Evolutionary conservation across 345 rosid genomes (phyloP).

Genomic region (Eucalyptus paniculata): DNA sequence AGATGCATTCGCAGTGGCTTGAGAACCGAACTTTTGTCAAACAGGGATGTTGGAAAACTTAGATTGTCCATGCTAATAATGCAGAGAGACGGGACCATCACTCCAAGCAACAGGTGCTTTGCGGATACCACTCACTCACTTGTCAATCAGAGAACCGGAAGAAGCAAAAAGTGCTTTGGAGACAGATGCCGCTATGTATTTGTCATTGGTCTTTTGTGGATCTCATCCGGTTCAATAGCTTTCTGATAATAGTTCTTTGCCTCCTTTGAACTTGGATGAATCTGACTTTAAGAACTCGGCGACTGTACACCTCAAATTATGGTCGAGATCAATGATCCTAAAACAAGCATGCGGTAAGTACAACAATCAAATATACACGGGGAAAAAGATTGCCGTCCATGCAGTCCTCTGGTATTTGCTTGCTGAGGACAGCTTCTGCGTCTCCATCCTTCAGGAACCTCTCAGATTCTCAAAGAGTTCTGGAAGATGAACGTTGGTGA

Average conservation of each 20-base stretch:
- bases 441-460: background rate
- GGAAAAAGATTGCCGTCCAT: background rate
- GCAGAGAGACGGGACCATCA: background rate
- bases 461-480: constrained; percentile 30
- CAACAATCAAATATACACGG: background rate
- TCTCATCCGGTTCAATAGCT: background rate
- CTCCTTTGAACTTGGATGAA: background rate
- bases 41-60: background rate
- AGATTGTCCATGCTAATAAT: background rate
- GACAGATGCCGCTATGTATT: background rate
- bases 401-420: background rate
- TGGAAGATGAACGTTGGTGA: constrained; percentile 73
- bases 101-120: background rate
- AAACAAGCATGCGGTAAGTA: background rate
- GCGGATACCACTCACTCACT: background rate
- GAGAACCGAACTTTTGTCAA: background rate
- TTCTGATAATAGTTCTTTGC: too few species aligned
- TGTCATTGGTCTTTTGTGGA: background rate
- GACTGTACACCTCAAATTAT: background rate
- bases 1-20: background rate
- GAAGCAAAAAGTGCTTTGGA: background rate
- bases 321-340: background rate
- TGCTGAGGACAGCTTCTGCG: background rate
- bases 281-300: background rate
- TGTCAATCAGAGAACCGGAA: background rate